Conservation (phyloP, 2,329 filamentous ascomycete species). For the Elsinoe perseae region DNA sequence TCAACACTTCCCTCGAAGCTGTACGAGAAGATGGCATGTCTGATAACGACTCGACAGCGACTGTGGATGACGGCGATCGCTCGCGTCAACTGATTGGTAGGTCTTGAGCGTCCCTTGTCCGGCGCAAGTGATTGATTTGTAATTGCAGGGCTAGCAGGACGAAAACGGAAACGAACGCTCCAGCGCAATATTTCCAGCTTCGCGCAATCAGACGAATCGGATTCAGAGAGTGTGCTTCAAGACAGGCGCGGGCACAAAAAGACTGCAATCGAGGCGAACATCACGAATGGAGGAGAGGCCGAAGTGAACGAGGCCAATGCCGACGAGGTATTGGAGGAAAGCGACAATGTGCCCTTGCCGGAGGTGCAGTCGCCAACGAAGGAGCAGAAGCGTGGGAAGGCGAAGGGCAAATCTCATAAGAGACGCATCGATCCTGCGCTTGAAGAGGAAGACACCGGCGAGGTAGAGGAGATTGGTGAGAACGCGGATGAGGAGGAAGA, state of each 20-base stretch:
- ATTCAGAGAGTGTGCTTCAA: constrained; percentile 26
- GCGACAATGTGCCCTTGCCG: not conserved
- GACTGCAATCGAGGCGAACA: constrained; percentile 27
- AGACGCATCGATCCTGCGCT: not conserved
- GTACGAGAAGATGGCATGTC: constrained; percentile 31
- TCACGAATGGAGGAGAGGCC: constrained; percentile 22
- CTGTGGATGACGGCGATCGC: constrained; percentile 84
- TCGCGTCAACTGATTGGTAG: constrained; percentile 34
- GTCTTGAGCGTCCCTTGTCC: not conserved
- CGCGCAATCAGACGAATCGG: constrained; percentile 31
- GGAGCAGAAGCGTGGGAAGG: constrained; percentile 24
- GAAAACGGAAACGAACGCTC: constrained; percentile 41
- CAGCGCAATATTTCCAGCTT: constrained; percentile 27
- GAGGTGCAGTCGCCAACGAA: constrained; percentile 20
- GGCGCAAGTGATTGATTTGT: not conserved
- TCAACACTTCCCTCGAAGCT: constrained; percentile 1
- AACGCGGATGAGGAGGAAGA: constrained; percentile 32
- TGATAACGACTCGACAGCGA: constrained; percentile 71
- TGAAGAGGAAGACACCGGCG: constrained; percentile 24
- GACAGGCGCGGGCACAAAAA: constrained; percentile 15
- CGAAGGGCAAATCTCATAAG: constrained; percentile 16
- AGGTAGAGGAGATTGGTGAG: constrained; percentile 38
- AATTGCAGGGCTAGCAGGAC: constrained; percentile 22
- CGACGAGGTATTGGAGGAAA: constrained; percentile 19
- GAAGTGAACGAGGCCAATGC: constrained; percentile 20